phyloP scores from a whole-genome alignment of 2,329 filamentous ascomycete genomes.

The Magnaporthiopsis incrustans region DNA sequence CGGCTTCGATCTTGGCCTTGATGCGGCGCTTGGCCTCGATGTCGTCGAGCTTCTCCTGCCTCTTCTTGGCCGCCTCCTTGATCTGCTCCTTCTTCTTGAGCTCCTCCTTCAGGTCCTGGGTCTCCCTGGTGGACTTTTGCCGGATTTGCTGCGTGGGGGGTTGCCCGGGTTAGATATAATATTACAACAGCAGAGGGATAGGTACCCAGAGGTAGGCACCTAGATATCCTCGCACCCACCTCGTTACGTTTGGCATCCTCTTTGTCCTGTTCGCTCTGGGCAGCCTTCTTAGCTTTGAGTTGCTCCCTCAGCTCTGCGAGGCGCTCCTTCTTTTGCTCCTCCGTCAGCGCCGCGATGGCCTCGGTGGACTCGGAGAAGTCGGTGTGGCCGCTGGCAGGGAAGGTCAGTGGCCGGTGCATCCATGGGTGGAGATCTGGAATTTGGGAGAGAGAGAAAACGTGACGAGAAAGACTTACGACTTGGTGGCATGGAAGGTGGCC shows the following conservation, averaged over 20 bases:
- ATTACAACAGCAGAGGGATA: neutral
- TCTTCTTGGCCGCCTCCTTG: slow-evolving; percentile 82
- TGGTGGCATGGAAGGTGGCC: slow-evolving; percentile 84
- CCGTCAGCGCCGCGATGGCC: slow-evolving; percentile 81
- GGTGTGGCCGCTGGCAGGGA: slow-evolving; percentile 58
- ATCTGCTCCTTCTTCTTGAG: slow-evolving; percentile 81
- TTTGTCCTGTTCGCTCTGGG: slow-evolving; percentile 64
- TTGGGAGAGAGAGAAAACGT: too few relatives aligned
- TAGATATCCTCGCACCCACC: slow-evolving; percentile 31
- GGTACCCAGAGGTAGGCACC: neutral
- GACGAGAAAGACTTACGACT: slow-evolving; percentile 49
- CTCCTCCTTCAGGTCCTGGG: slow-evolving; percentile 84
- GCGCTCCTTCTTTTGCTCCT: slow-evolving; percentile 79
- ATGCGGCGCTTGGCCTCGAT: slow-evolving; percentile 80
- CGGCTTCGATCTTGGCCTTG: slow-evolving; percentile 87
- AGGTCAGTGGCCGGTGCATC: neutral
- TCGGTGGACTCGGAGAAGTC: slow-evolving; percentile 93
- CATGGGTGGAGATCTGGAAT: too few relatives aligned
- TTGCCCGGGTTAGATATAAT: slow-evolving; percentile 9
- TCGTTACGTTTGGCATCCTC: slow-evolving; percentile 80
- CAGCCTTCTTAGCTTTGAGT: slow-evolving; percentile 63
- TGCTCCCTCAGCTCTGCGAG: slow-evolving; percentile 67
- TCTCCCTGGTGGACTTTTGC: slow-evolving; percentile 81
- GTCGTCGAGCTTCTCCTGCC: slow-evolving; percentile 80
- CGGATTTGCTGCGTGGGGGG: slow-evolving; percentile 49